These are phyloP conservation scores for Monilinia polystroma DNA, from an alignment of 2,329 filamentous ascomycete species.

Conservation along the genomic window DNA sequence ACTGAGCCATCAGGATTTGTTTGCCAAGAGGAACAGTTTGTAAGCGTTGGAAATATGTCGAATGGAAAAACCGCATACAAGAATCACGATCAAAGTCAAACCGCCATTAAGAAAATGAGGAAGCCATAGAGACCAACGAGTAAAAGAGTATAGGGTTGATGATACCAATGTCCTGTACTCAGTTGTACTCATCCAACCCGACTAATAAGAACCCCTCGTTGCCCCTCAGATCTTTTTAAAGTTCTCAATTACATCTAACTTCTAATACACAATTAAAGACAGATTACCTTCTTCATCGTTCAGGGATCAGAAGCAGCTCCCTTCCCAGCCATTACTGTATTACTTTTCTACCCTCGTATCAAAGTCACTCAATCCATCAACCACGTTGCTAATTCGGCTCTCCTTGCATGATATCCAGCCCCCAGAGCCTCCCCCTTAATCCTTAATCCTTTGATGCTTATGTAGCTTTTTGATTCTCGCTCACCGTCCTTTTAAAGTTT, in stretches of 20 bases:
- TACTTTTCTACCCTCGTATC: background rate
- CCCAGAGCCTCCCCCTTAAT: conserved; percentile 13
- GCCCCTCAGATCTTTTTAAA: conserved; percentile 4
- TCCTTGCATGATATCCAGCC: conserved; percentile 21
- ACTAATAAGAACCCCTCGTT: conserved; percentile 5
- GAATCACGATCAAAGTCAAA: too few relatives aligned
- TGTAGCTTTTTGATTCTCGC: conserved; percentile 1
- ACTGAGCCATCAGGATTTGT: too few relatives aligned
- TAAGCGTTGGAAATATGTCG: too few relatives aligned
- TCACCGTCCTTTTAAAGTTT: conserved; percentile 18
- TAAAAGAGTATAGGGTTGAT: background rate
- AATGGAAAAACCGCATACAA: too few relatives aligned
- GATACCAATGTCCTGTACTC: background rate
- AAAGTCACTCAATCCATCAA: conserved; percentile 8
- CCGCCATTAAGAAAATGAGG: background rate
- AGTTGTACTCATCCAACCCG: background rate
- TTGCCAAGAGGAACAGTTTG: too few relatives aligned
- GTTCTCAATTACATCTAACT: background rate
- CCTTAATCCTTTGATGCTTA: conserved; percentile 17
- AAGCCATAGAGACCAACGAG: background rate
- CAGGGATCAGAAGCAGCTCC: conserved; percentile 15
- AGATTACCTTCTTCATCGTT: background rate
- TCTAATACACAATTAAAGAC: background rate
- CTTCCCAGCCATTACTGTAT: background rate
- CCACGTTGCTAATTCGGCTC: conserved; percentile 2